Evolutionary conservation across 2,329 filamentous ascomycete genomes (phyloP).

Genomic region (Aspergillus novofumigatus): DNA sequence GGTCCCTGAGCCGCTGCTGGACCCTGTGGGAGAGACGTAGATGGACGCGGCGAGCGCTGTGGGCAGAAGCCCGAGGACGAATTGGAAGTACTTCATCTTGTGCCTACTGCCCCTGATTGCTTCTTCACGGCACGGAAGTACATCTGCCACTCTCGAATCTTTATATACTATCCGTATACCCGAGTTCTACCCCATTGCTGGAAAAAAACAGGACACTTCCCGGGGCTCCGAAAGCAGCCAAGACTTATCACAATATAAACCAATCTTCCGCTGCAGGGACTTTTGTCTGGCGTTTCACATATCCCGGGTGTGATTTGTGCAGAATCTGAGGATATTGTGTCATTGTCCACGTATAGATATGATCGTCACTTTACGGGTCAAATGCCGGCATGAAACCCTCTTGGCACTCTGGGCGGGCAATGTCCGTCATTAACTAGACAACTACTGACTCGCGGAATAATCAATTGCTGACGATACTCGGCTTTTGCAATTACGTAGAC

Average conservation of each 20-base stretch:
- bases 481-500: too few species aligned
- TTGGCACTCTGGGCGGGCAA: too few species aligned
- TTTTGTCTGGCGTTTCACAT: neutral
- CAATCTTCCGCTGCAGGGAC: neutral
- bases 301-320: neutral
- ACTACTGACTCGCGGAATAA: too few species aligned
- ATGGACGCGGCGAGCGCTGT: conserved; percentile 6
- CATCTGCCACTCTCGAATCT: neutral
- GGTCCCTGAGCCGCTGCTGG: conserved; percentile 7
- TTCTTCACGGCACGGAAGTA: neutral
- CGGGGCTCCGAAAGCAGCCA: neutral
- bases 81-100: neutral
- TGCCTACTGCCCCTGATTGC: neutral
- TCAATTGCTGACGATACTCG: too few species aligned
- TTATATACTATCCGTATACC: neutral
- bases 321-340: neutral
- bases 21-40: conserved; percentile 14
- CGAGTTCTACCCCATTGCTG: neutral
- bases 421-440: too few species aligned
- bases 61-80: neutral
- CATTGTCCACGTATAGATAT: neutral
- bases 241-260: neutral
- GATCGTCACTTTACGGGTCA: neutral
- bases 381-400: neutral
- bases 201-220: neutral